Conservation (phyloP, 2,329 filamentous ascomycete genomes). For the Didymosphaeria variabile region DNA sequence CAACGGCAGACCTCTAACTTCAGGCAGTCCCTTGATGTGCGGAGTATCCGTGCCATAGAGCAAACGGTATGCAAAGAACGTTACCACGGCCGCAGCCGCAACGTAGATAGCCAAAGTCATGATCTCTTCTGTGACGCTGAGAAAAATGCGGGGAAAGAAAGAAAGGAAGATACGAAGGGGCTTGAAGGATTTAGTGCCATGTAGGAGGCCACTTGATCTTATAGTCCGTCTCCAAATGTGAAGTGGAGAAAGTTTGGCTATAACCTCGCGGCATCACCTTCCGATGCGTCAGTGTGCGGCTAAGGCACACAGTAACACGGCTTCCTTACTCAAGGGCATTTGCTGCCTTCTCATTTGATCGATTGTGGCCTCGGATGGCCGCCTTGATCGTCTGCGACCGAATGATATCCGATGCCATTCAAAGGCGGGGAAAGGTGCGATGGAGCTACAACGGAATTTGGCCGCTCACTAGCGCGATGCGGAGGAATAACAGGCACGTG, state of each 20-base stretch:
- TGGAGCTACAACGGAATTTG: slow-evolving; percentile 24
- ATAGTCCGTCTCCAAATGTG: neutral
- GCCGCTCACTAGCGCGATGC: slow-evolving; percentile 28
- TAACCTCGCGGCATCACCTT: neutral
- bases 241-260: neutral
- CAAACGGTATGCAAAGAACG: slow-evolving; percentile 52
- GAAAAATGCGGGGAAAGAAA: neutral
- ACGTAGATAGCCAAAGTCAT: slow-evolving; percentile 54
- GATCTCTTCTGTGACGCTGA: slow-evolving; percentile 1
- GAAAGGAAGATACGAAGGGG: neutral
- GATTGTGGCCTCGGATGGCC: neutral
- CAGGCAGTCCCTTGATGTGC: slow-evolving; percentile 59
- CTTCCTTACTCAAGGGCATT: neutral
- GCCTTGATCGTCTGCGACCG: neutral
- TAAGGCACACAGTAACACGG: neutral
- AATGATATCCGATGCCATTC: neutral
- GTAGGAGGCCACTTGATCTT: neutral
- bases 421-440: slow-evolving; percentile 8
- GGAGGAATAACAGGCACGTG: slow-evolving; percentile 16
- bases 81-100: slow-evolving; percentile 52
- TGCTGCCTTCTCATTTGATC: neutral
- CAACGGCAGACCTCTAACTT: slow-evolving; percentile 58
- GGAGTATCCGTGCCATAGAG: slow-evolving; percentile 58
- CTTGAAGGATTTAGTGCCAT: neutral
- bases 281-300: neutral